phyloP scores from a whole-genome alignment of 257 asterid genomes.

The Ajuga chamaepitys region DNA sequence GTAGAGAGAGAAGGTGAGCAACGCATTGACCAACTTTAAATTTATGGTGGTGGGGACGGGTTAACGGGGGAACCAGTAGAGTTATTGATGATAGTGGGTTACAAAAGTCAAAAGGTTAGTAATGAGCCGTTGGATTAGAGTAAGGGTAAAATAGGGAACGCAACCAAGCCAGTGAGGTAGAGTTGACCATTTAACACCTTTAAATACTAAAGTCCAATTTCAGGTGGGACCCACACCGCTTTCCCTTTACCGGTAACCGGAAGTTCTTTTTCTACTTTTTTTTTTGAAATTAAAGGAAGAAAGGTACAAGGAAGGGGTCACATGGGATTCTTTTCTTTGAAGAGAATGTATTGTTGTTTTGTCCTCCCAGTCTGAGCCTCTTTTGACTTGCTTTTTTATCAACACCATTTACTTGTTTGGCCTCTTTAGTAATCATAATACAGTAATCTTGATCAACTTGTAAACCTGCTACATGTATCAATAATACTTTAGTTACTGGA shows the following conservation, averaged over 20 bases:
- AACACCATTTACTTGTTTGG: not conserved
- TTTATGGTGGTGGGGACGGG: constrained; percentile 26
- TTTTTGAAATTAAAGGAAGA: constrained; percentile 7
- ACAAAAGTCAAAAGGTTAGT: constrained; percentile 35
- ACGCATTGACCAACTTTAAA: constrained; percentile 28
- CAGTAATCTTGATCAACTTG: not conserved
- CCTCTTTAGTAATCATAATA: not conserved
- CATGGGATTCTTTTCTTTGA: constrained; percentile 26
- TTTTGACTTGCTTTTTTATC: constrained; percentile 21
- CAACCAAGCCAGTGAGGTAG: constrained; percentile 29
- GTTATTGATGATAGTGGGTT: constrained; percentile 17
- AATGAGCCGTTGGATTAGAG: constrained; percentile 42
- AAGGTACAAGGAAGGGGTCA: constrained; percentile 15
- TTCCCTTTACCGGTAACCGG: constrained; percentile 20
- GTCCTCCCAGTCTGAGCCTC: constrained; percentile 16
- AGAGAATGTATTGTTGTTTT: constrained; percentile 19
- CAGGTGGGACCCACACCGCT: constrained; percentile 17
- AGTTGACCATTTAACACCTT: constrained; percentile 38
- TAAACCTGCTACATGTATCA: not conserved
- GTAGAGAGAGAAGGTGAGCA: constrained; percentile 22
- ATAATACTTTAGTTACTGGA: too few relatives aligned
- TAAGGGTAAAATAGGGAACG: constrained; percentile 19
- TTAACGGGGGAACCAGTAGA: constrained; percentile 33
- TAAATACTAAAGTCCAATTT: constrained; percentile 34
- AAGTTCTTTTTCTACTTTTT: not conserved